A percentile compares a stretch with the other conserved stretches of the same genome.
These are phyloP conservation scores for Niebla homalea DNA, from an alignment of 495 filamentous ascomycete genomes.

Conservation along the genomic window DNA sequence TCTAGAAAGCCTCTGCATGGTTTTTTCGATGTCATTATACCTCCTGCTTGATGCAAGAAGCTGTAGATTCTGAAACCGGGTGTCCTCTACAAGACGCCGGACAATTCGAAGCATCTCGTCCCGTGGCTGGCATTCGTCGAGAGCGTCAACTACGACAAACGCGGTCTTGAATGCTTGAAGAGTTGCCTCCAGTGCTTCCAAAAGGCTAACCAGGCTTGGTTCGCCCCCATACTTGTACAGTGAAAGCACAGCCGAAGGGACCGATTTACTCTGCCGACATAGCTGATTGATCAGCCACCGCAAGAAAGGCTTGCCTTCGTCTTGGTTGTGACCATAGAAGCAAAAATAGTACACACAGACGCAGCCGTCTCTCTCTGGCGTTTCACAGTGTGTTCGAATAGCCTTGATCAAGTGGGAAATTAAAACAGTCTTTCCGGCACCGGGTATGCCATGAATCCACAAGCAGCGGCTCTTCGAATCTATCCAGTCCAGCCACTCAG, in stretches of 20 bases:
- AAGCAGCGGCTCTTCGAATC: conserved; percentile 12
- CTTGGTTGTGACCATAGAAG: conserved; percentile 21
- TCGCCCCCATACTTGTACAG: conserved; percentile 1
- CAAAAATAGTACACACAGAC: conserved; percentile 28
- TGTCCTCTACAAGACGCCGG: conserved; percentile 16
- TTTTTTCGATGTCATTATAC: conserved; percentile 24
- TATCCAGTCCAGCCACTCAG: conserved; percentile 16
- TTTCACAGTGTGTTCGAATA: conserved; percentile 11
- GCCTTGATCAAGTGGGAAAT: conserved; percentile 22
- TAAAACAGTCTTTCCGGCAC: conserved; percentile 30
- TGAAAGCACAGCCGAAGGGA: conserved; percentile 6
- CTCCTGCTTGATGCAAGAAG: conserved; percentile 30
- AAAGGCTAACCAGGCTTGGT: background rate
- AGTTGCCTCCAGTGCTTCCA: conserved; percentile 1
- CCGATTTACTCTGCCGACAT: conserved; percentile 16
- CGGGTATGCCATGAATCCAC: conserved; percentile 31
- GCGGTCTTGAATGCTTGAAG: conserved; percentile 5
- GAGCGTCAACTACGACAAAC: conserved; percentile 23
- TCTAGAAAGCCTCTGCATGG: conserved; percentile 11
- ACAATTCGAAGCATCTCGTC: conserved; percentile 15
- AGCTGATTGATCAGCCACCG: conserved; percentile 22
- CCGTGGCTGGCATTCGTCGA: conserved; percentile 21
- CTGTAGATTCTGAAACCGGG: conserved; percentile 22
- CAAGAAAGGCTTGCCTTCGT: conserved; percentile 15
- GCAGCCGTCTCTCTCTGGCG: background rate